These are phyloP conservation scores for Mimosa pudica DNA, from an alignment of 306 rosid species.

Conservation along the genomic window DNA sequence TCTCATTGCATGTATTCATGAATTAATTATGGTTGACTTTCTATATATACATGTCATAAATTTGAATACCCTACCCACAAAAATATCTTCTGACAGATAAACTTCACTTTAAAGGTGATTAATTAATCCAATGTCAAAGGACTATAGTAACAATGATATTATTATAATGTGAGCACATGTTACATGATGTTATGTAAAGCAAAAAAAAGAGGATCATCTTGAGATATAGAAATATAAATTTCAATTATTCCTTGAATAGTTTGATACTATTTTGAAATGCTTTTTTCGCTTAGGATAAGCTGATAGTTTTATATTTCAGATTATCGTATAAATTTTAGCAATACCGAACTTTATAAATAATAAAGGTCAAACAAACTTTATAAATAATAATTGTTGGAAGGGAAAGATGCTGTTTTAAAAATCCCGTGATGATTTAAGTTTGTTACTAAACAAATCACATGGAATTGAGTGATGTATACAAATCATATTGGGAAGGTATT, in stretches of 20 bases:
- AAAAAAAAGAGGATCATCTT: not conserved
- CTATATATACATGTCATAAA: not conserved
- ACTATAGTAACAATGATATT: not conserved
- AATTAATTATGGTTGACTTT: not conserved
- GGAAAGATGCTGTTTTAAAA: not conserved
- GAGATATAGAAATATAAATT: not conserved
- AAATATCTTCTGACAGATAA: not conserved
- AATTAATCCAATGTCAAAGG: not conserved
- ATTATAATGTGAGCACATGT: not conserved
- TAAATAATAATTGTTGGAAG: not conserved
- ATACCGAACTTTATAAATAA: not conserved
- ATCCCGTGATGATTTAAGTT: not conserved
- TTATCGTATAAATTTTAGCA: not conserved
- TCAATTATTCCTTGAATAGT: not conserved
- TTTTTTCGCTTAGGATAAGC: not conserved
- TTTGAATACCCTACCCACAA: not conserved
- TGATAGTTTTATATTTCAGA: not conserved
- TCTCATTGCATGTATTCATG: not conserved
- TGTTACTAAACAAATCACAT: not conserved
- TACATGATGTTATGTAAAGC: not conserved
- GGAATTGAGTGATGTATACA: not conserved
- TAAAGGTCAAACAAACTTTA: not conserved
- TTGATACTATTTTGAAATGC: not conserved
- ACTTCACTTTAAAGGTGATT: not conserved
- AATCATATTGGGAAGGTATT: not conserved